Base-by-base conservation (phyloP, 2,329 filamentous ascomycete genomes). In the Botrytis fabae region DNA sequence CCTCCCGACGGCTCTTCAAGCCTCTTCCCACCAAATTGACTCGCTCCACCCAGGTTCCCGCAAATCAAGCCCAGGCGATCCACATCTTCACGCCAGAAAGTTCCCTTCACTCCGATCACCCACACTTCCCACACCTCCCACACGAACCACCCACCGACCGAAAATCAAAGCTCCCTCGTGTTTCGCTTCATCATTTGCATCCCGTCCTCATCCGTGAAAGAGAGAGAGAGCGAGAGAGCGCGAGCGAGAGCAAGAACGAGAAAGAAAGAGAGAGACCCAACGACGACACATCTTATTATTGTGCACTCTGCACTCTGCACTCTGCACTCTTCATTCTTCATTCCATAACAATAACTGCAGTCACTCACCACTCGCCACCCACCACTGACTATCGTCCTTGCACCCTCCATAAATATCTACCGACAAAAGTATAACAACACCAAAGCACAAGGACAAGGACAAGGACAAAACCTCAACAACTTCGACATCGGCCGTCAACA, bases 171-270 rank as follows among this genome's bases (percentile, higher is more conserved):
- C 25, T n/a, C 16, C n/a, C 16, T 44, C 35, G 32, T 42, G 61
- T 63, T 63, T 63, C 61, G 61, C 61, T 63, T 42, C 61, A 44
- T 63, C 16, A 42, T n/a, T 28, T 38, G 28, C 61, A 44, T 63
- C 61, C 61, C 61, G 61, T 63, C 61, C 61, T 44, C 40, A 44
- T 63, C 61, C 61, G 61, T 44, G n/a, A 63, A 63, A 18, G 32
- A 32, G 2, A 62, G 2, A 42, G 51, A 54, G 6, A 54, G 51
- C 28, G 51, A 54, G 48, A 28, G 51, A 60, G 28, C 4, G 18
- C 20, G 32, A 60, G 5, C 0, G 28, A 38, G 32, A 59, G 6
- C 6, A 18, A 46, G 5, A 46, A 8, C 20, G 44, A 25, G 1
- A 40, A 40, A 14, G 42, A 1, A 16, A 44, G 42, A 61, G 38